Base-by-base conservation (phyloP, 768 basidiomycete species). In the Pleurotus djamor region DNA sequence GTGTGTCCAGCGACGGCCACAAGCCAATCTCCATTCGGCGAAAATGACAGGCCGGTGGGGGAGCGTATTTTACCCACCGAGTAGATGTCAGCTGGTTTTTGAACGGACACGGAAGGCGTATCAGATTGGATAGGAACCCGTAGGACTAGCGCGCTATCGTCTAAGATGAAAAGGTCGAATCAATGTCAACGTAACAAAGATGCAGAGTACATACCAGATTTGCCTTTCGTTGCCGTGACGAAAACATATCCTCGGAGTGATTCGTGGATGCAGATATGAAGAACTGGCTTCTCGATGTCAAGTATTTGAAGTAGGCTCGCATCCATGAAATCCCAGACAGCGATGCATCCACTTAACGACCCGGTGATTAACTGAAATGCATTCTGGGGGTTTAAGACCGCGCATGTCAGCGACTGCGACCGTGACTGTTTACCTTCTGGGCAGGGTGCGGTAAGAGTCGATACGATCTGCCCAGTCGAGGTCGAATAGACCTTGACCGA, bases 271-370 rank as follows among this genome's bases (percentile, higher is more conserved):
- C 89, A 88, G 57, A 95, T 73, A 65, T 83, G 81, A 62, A 84
- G 82, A 64, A 96, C 86, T 12, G 89, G 85, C 60, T 89, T 83
- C 33, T 79, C 79, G 47, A 94, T 67, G 59, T 84, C 79, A 62
- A 97, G 82, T 2, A 88, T 91, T 61, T 87, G 85, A 60, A 98
- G 76, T 9, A 97, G 74, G 6, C 80, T 77, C 4, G 88, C 94
- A 60, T 97, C 95, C 38, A 96, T 75, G 71, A 91, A 96, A 74
- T 98, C 94, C 97, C 97, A 99, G 28, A 97, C 75, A 69, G 91
- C 84, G 62, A 98, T 73, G 37, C 80, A 81, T n/a, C 95, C 96
- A 64, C 94, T 90, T 60, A 87, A 66, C 6, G 92, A 92, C 50
- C 86, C 88, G 9, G 94, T 94, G 63, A 98, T 85, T 63, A 99